Percentiles rank a stretch among this genome's conserved stretches.
phyloP scores from a whole-genome alignment of 306 rosid species.

The Prosopis cineraria region DNA sequence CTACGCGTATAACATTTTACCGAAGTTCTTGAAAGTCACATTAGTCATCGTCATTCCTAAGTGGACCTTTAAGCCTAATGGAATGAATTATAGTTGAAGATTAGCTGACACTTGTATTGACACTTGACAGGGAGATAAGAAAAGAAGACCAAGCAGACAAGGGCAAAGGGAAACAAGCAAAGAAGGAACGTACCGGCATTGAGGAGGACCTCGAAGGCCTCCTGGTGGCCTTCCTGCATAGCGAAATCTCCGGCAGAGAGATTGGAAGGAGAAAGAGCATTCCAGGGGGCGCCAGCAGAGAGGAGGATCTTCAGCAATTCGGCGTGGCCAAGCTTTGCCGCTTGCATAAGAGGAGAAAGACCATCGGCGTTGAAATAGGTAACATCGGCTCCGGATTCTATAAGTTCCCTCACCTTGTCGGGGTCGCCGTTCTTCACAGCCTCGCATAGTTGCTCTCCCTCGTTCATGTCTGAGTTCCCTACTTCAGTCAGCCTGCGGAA shows the following conservation, averaged over 20 bases:
- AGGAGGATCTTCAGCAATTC: constrained; percentile 53
- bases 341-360: constrained; percentile 86
- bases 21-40: background rate
- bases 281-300: constrained; percentile 89
- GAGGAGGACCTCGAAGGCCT: constrained; percentile 64
- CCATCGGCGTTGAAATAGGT: constrained; percentile 68
- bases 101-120: background rate
- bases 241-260: constrained; percentile 80
- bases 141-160: background rate
- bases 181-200: constrained; percentile 55
- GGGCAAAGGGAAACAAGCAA: background rate
- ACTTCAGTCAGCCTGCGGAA: background rate
- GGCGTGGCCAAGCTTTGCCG: constrained; percentile 82
- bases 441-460: constrained; percentile 56
- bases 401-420: constrained; percentile 49
- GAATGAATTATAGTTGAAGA: background rate
- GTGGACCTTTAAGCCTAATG: background rate
- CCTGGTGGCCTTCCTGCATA: constrained; percentile 70
- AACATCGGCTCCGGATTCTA: constrained; percentile 68
- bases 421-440: constrained; percentile 71
- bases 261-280: constrained; percentile 83
- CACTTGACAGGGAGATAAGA: background rate
- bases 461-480: constrained; percentile 45
- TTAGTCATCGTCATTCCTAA: background rate
- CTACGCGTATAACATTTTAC: background rate